Percentiles rank a stretch among this genome's conserved stretches.
phyloP scores from a whole-genome alignment of 257 asterid genomes.

The Cinchona pubescens region DNA sequence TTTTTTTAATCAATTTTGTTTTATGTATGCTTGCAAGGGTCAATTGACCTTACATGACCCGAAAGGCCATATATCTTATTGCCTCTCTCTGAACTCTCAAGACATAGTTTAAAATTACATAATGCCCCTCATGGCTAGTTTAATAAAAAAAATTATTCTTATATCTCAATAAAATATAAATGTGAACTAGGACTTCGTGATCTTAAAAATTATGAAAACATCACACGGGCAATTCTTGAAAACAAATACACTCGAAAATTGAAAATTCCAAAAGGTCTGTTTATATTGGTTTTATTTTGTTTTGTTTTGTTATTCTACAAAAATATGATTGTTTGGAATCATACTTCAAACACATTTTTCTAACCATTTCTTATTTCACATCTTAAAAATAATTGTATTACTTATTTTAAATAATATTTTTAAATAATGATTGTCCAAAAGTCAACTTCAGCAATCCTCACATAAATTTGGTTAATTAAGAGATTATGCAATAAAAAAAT shows the following conservation, averaged over 20 bases:
- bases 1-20: background rate
- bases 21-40: slow-evolving; percentile 5
- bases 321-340: no score
- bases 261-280: no score
- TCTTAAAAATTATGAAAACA: background rate
- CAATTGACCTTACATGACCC: background rate
- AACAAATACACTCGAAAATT: background rate
- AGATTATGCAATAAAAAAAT: background rate
- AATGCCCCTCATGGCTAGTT: slow-evolving; percentile 6
- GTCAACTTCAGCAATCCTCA: background rate
- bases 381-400: no score
- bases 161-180: background rate
- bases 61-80: slow-evolving; percentile 14
- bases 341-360: no score
- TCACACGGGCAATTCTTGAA: background rate
- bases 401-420: no score
- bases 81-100: background rate
- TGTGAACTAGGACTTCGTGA: background rate
- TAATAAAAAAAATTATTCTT: background rate
- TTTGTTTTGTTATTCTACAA: no score
- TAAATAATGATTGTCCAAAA: no score
- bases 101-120: background rate
- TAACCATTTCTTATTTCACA: no score
- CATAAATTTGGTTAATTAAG: background rate
- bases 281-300: no score